Base-by-base conservation (phyloP, 176 grass and related monocot species). In the Canna indica region DNA sequence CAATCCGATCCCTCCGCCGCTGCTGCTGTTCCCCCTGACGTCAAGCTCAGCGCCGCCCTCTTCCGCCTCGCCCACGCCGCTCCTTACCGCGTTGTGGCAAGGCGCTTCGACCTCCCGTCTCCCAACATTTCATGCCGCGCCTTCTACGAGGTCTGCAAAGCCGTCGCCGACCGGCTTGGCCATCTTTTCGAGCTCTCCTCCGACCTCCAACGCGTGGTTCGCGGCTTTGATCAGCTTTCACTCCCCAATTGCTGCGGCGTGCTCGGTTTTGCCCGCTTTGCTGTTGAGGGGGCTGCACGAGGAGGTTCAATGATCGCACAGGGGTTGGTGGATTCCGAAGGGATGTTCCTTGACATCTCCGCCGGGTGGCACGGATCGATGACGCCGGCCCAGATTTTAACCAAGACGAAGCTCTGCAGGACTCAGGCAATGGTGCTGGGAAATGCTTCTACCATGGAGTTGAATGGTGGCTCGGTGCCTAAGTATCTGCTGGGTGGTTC, bases 111-210 rank as follows among this genome's bases (percentile, higher is more conserved):
- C 8, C 82, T 97, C 48, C 83, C 84, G 1, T 85, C 84, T 1
- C 84, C 88, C 0, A 69, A 77, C 45, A 59, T 29, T n/a, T 88
- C 88, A 17, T 83, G 84, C 18, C 84, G 79, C 30, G 86, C 86
- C 0, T 97, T 97, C 82, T 97, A 97, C 74, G 84, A 90, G 81
- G 88, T 97, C 35, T 90, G 86, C 88, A 86, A 75, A 39, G 86
- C 88, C 6, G 69, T 90, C 83, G 80, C 83, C 38, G 83, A 86
- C 53, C 73, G 77, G 52, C 83, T 97, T 4, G 73, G 58, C 18
- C 4, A 68, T 69, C 86, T 97, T 35, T 81, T 97, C 79, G 81
- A 76, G 60, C 76, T 97, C 22, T 77, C 88, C 70, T 85, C 90
- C 48, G 77, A 86, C n/a, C 79, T 87, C 44, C 58, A 84, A 33